Evolutionary conservation across 257 asterid genomes (phyloP).

Genomic region (Solanum chilense): DNA sequence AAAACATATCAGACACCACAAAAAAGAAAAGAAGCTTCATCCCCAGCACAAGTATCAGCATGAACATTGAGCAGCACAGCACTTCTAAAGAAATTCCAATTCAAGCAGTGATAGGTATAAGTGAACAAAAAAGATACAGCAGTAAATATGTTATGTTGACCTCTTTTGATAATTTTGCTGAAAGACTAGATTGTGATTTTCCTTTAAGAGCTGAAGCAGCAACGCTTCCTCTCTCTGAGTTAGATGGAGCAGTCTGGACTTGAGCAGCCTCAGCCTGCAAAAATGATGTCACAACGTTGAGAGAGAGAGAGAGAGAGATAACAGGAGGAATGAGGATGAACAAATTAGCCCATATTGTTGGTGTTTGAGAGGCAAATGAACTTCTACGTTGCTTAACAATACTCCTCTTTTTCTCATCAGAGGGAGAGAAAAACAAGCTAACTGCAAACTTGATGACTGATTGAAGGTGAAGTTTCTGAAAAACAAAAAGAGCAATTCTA

Average conservation of each 20-base stretch:
- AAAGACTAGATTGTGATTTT: conserved; percentile 21
- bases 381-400: neutral
- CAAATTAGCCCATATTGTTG: neutral
- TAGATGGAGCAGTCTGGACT: conserved; percentile 21
- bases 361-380: neutral
- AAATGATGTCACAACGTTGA: neutral
- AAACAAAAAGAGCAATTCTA: neutral
- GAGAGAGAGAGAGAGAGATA: neutral
- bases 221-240: conserved; percentile 5
- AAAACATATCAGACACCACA: neutral
- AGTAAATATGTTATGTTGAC: conserved; percentile 15
- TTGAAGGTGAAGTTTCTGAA: neutral
- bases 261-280: conserved; percentile 67
- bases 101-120: neutral
- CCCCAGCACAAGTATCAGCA: neutral
- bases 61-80: neutral
- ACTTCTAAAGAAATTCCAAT: neutral
- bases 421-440: neutral
- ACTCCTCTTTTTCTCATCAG: neutral
- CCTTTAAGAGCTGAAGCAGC: conserved; percentile 20
- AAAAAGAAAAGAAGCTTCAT: neutral
- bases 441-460: neutral
- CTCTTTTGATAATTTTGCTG: conserved; percentile 53
- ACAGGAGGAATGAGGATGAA: neutral
- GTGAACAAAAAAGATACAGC: neutral